Conservation (phyloP, 352 stramenopile genomes). For the Pythium dissotocum region DNA sequence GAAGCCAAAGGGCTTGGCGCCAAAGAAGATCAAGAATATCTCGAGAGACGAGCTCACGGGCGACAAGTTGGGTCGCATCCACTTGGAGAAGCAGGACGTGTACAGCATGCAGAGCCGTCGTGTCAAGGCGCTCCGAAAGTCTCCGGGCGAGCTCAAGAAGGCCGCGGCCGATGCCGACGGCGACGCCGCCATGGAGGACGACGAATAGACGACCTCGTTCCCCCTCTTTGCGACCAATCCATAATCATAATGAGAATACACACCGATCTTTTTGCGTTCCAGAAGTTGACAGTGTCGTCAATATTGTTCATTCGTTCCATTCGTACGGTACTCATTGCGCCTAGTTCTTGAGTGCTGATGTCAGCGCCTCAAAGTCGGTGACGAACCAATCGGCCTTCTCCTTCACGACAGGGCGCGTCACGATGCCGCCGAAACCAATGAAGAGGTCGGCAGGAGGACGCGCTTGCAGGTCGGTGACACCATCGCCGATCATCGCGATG, state of each 20-base stretch:
- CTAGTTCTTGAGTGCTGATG: slow-evolving; percentile 43
- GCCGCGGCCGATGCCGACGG: slow-evolving; percentile 28
- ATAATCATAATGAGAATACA: slow-evolving; percentile 33
- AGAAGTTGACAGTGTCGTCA: slow-evolving; percentile 3
- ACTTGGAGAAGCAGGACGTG: slow-evolving; percentile 98
- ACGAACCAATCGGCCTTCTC: slow-evolving; percentile 97
- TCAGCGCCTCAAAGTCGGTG: slow-evolving; percentile 93
- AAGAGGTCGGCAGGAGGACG: slow-evolving; percentile 96
- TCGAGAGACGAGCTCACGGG: slow-evolving; percentile 96
- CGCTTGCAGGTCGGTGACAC: slow-evolving; percentile 97
- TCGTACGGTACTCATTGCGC: not conserved
- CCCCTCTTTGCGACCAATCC: slow-evolving; percentile 12
- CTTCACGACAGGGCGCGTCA: slow-evolving; percentile 92
- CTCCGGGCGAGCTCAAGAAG: slow-evolving; percentile 78
- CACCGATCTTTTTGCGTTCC: slow-evolving; percentile 14
- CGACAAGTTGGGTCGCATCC: slow-evolving; percentile 97
- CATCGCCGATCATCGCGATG: slow-evolving; percentile 99
- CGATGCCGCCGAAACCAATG: slow-evolving; percentile 97
- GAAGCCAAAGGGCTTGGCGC: slow-evolving; percentile 89
- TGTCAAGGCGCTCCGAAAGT: slow-evolving; percentile 93
- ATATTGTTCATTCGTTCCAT: not conserved
- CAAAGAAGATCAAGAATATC: slow-evolving; percentile 98
- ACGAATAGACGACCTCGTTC: slow-evolving; percentile 40
- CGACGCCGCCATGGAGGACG: slow-evolving; percentile 31
- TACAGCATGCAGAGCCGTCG: slow-evolving; percentile 95